Evolutionary conservation across 169 alveolate species (phyloP).

Genomic region (Plasmodium sp.): DNA sequence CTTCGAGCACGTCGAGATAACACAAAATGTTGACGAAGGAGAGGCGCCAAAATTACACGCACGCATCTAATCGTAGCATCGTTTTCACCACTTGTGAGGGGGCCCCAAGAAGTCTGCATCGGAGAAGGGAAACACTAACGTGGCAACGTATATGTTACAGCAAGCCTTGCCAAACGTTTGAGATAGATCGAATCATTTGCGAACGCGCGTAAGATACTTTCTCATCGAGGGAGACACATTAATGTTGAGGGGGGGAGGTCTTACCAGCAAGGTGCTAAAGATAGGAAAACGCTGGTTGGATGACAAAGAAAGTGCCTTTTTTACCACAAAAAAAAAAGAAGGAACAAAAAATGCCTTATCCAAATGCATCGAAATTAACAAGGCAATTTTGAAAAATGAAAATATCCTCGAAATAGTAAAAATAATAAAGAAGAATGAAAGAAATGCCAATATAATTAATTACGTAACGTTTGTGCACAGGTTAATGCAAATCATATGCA

Average conservation of each 20-base stretch:
- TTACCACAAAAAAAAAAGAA: conserved; percentile 5
- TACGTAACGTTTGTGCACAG: conserved; percentile 56
- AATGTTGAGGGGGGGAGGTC: conserved; percentile 7
- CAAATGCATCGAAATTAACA: conserved; percentile 39
- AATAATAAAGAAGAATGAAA: conserved; percentile 37
- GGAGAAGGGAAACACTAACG: not conserved
- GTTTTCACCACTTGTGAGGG: not conserved
- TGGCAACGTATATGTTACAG: not conserved
- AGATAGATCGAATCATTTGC: not conserved
- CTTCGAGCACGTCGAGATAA: not conserved
- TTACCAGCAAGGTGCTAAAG: not conserved
- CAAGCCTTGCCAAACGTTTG: not conserved
- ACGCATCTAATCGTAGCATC: not conserved
- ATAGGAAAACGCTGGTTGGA: not conserved
- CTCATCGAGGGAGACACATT: not conserved
- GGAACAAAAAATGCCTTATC: not conserved
- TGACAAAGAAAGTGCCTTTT: conserved; percentile 4
- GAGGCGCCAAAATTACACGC: not conserved
- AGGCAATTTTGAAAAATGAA: conserved; percentile 38
- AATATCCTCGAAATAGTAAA: conserved; percentile 44
- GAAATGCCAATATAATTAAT: conserved; percentile 43
- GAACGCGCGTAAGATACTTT: not conserved
- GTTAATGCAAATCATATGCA: conserved; percentile 50
- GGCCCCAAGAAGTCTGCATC: not conserved
- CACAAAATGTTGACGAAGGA: not conserved